phyloP scores from a whole-genome alignment of 352 stramenopile species.

The Thalassiosira delicatula region DNA sequence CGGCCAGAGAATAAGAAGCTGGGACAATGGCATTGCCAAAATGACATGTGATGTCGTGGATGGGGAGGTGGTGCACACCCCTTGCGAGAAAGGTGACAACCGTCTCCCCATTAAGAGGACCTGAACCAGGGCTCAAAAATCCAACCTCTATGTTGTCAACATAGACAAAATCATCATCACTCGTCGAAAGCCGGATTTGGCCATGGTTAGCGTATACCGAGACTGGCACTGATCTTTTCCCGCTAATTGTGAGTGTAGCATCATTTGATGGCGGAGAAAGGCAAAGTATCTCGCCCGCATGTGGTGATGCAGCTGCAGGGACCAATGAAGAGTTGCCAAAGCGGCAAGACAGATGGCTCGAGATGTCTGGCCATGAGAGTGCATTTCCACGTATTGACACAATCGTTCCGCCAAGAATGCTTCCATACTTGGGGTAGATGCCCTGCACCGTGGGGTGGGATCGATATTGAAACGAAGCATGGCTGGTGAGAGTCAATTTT shows the following conservation, averaged over 20 bases:
- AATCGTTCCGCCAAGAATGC: constrained; percentile 43
- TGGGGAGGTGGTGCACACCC: constrained; percentile 36
- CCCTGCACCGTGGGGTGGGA: constrained; percentile 48
- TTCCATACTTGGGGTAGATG: constrained; percentile 56
- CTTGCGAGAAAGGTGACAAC: constrained; percentile 34
- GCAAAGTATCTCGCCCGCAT: constrained; percentile 47
- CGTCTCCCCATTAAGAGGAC: constrained; percentile 53
- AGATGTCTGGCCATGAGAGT: constrained; percentile 46
- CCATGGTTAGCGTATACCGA: constrained; percentile 54
- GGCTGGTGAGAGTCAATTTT: constrained; percentile 30
- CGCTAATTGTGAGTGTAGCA: background rate
- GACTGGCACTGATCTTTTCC: constrained; percentile 25
- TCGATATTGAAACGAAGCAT: constrained; percentile 61
- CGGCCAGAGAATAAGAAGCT: constrained; percentile 16
- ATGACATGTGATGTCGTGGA: constrained; percentile 51
- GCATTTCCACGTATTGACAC: constrained; percentile 40
- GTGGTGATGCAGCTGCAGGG: constrained; percentile 20
- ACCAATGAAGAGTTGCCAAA: constrained; percentile 63
- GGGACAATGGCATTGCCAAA: constrained; percentile 57
- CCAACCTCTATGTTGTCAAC: constrained; percentile 45
- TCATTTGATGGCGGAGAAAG: constrained; percentile 39
- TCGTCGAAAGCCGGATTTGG: constrained; percentile 47
- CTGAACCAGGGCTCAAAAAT: constrained; percentile 51
- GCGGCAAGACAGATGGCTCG: constrained; percentile 55
- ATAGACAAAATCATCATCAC: constrained; percentile 58